A percentile compares a stretch with the other conserved stretches of the same genome.
phyloP scores from a whole-genome alignment of 495 filamentous ascomycete genomes.

The Aspergillus heteromorphus region DNA sequence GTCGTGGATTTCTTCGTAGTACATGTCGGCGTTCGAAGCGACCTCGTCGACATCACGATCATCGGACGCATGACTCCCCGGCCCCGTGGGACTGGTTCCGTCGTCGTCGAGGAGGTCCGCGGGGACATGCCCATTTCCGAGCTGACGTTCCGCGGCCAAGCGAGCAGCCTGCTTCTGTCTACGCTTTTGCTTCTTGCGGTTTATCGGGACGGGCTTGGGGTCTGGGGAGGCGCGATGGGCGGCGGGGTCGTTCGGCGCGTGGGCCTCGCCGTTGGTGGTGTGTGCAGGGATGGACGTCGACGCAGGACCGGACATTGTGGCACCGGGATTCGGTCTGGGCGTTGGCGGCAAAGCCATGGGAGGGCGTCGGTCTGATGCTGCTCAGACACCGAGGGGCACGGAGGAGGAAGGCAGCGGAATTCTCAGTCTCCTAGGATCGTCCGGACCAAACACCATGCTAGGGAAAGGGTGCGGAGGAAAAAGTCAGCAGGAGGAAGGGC shows the following conservation, averaged over 20 bases:
- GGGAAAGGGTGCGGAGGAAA: slow-evolving; percentile 12
- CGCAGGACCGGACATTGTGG: slow-evolving; percentile 31
- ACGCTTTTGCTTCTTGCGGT: slow-evolving; percentile 90
- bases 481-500: slow-evolving; percentile 14
- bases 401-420: background rate
- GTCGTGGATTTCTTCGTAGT: slow-evolving; percentile 16
- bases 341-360: slow-evolving; percentile 26
- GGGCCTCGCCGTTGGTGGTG: slow-evolving; percentile 30
- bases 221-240: slow-evolving; percentile 22
- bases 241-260: slow-evolving; percentile 26
- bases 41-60: slow-evolving; percentile 28
- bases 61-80: slow-evolving; percentile 24
- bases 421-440: slow-evolving; percentile 8
- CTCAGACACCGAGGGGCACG: background rate
- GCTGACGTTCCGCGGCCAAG: slow-evolving; percentile 52
- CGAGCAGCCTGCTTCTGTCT: slow-evolving; percentile 71
- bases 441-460: slow-evolving; percentile 14
- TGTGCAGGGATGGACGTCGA: slow-evolving; percentile 27
- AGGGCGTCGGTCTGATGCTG: slow-evolving; percentile 6
- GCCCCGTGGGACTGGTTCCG: slow-evolving; percentile 8
- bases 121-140: slow-evolving; percentile 21
- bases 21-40: slow-evolving; percentile 14
- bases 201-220: slow-evolving; percentile 50
- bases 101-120: slow-evolving; percentile 19
- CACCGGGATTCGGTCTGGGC: slow-evolving; percentile 17